Conservation (phyloP, 2,329 filamentous ascomycete species). For the Aureobasidium sp. region DNA sequence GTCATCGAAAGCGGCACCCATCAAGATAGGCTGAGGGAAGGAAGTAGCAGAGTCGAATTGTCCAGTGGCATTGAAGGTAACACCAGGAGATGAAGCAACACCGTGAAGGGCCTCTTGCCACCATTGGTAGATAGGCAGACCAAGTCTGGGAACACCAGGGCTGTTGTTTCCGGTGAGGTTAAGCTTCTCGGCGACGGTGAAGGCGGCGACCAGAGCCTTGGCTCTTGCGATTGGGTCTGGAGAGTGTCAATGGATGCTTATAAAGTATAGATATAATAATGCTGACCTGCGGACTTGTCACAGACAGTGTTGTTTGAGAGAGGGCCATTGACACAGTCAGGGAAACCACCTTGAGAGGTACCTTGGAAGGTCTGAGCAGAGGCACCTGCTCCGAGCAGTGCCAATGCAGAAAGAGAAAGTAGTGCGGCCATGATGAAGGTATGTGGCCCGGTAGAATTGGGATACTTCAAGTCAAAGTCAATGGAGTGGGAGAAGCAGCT, state of each 20-base stretch:
- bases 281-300: constrained; percentile 32
- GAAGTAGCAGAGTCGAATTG: constrained; percentile 54
- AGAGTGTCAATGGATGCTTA: background rate
- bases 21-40: constrained; percentile 56
- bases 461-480: background rate
- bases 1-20: constrained; percentile 57
- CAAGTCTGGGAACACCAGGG: constrained; percentile 47
- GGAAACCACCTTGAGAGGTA: constrained; percentile 27
- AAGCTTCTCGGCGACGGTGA: constrained; percentile 47
- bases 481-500: background rate
- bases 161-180: constrained; percentile 42
- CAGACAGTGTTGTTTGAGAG: constrained; percentile 43
- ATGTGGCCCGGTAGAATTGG: background rate
- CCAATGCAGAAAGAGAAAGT: constrained; percentile 2
- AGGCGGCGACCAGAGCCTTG: constrained; percentile 39
- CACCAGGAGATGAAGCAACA: constrained; percentile 41
- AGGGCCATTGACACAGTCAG: constrained; percentile 43
- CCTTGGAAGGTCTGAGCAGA: constrained; percentile 3
- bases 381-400: constrained; percentile 4
- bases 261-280: background rate
- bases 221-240: constrained; percentile 31
- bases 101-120: constrained; percentile 55
- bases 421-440: constrained; percentile 5
- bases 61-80: constrained; percentile 44
- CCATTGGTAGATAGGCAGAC: constrained; percentile 51